phyloP scores from a whole-genome alignment of 2,329 filamentous ascomycete genomes.

The Colletotrichum sansevieriae region DNA sequence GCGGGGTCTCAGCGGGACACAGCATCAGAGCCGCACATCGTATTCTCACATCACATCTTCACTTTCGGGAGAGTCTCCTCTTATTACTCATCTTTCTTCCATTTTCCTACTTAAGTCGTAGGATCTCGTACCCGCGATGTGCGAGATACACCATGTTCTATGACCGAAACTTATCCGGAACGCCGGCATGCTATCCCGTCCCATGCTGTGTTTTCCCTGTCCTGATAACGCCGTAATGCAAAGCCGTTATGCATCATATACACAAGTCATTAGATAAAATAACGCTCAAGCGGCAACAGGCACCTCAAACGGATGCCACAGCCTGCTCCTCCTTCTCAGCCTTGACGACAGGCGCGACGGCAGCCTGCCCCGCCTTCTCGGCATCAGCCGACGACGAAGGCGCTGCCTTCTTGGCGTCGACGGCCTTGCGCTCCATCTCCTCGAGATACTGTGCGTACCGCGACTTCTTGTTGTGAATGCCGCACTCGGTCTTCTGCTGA shows the following conservation, averaged over 20 bases:
- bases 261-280: constrained; percentile 38
- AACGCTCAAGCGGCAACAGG: not conserved
- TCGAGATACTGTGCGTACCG: constrained; percentile 88
- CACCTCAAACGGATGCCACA: constrained; percentile 20
- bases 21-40: constrained; percentile 20
- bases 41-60: not conserved
- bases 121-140: constrained; percentile 17
- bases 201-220: constrained; percentile 28
- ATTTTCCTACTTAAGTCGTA: constrained; percentile 22
- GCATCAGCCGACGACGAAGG: constrained; percentile 43
- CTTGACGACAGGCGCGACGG: constrained; percentile 41
- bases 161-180: constrained; percentile 28
- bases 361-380: constrained; percentile 41
- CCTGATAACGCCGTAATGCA: constrained; percentile 26
- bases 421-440: constrained; percentile 77
- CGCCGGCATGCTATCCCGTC: constrained; percentile 38
- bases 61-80: not conserved
- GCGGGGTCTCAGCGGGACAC: constrained; percentile 30
- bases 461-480: constrained; percentile 98
- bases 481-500: constrained; percentile 94
- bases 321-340: constrained; percentile 40
- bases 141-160: constrained; percentile 19
- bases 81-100: not conserved
- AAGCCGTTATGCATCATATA: constrained; percentile 40
- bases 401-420: constrained; percentile 58